Evolutionary conservation across 148 eudicot genomes (phyloP).

Genomic region (Chenopodium album): DNA sequence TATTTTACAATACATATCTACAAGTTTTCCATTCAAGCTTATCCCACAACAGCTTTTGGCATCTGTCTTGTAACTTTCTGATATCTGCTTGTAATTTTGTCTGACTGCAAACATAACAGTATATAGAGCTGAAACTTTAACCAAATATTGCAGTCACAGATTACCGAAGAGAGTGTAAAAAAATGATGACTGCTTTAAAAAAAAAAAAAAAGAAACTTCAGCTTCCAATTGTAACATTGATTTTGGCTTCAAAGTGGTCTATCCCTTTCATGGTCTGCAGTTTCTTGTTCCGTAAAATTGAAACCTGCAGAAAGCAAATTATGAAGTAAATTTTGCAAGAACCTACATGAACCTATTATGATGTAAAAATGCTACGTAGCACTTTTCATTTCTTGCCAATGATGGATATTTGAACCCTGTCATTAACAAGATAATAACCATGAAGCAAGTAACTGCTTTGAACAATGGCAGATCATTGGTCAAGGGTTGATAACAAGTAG

Average conservation of each 20-base stretch:
- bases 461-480: not conserved
- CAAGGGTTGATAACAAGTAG: not conserved
- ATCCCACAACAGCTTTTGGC: no score
- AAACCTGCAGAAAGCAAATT: constrained; percentile 44
- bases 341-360: no score
- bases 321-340: not conserved
- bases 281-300: constrained; percentile 66
- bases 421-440: not conserved
- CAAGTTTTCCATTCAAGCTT: no score
- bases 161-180: not conserved
- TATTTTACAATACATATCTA: no score
- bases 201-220: not conserved
- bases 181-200: not conserved
- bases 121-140: not conserved
- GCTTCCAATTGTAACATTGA: constrained; percentile 36
- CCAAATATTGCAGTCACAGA: not conserved
- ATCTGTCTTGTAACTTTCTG: no score
- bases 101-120: no score
- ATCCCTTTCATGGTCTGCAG: constrained; percentile 40
- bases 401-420: not conserved
- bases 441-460: not conserved
- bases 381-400: no score
- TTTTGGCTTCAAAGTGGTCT: constrained; percentile 74
- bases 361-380: no score
- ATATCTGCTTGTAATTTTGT: no score